Conservation (phyloP, 805 yeast genomes). For the Pichia ethanolica region DNA sequence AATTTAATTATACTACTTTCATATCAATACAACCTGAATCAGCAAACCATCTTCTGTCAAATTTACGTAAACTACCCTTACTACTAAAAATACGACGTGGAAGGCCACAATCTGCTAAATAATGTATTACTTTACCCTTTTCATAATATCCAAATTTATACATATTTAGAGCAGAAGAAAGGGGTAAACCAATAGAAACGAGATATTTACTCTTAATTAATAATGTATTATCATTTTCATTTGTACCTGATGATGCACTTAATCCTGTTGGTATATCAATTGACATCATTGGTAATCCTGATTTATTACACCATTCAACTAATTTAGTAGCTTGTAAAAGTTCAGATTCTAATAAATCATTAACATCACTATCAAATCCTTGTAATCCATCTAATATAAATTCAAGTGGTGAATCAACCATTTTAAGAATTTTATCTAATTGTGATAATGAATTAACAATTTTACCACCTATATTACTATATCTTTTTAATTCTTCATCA, state of each 20-base stretch:
- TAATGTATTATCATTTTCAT: conserved; percentile 19
- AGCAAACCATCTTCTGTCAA: conserved; percentile 28
- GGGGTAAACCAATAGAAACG: conserved; percentile 66
- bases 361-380: conserved; percentile 67
- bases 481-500: conserved; percentile 44
- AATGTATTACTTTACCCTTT: conserved; percentile 47
- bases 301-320: conserved; percentile 60
- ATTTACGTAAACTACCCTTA: conserved; percentile 38
- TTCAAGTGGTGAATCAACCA: conserved; percentile 64
- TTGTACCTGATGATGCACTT: conserved; percentile 72
- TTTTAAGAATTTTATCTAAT: conserved; percentile 32
- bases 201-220: conserved; percentile 41
- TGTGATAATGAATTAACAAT: conserved; percentile 33
- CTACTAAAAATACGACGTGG: conserved; percentile 47
- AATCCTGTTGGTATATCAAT: conserved; percentile 78
- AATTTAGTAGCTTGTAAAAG: conserved; percentile 34
- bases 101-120: conserved; percentile 62
- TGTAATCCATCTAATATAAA: conserved; percentile 77
- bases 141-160: conserved; percentile 46
- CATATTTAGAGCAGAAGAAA: conserved; percentile 53
- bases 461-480: conserved; percentile 64
- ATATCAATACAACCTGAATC: conserved; percentile 2
- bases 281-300: conserved; percentile 45
- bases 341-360: conserved; percentile 46
- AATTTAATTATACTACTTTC: not conserved